Evolutionary conservation across 2,329 filamentous ascomycete genomes (phyloP).

Genomic region (Lachnellula willkommii): DNA sequence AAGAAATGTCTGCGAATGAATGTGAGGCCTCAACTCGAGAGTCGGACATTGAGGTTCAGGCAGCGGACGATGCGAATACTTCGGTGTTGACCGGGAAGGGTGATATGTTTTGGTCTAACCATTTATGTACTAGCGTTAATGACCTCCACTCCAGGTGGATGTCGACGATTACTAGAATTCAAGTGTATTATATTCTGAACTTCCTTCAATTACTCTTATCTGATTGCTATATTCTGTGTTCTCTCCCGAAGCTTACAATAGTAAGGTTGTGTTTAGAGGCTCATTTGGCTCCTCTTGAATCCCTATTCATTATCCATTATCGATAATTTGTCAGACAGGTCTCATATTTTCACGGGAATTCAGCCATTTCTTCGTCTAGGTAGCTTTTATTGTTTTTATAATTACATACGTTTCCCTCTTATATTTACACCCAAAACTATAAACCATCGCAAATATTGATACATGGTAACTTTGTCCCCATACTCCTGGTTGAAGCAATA

Average conservation of each 20-base stretch:
- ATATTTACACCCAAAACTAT: slow-evolving; percentile 3
- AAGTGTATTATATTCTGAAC: too few species aligned
- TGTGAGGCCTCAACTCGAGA: neutral
- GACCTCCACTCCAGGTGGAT: too few species aligned
- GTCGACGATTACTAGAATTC: too few species aligned
- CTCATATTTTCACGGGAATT: too few species aligned
- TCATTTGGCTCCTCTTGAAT: too few species aligned
- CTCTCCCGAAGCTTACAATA: too few species aligned
- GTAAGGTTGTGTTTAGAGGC: too few species aligned
- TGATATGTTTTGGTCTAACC: neutral
- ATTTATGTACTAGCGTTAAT: too few species aligned
- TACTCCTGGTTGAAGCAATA: neutral
- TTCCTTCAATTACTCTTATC: too few species aligned
- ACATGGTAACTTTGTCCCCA: slow-evolving; percentile 10
- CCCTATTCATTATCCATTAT: too few species aligned
- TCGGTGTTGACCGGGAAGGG: neutral
- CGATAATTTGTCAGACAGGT: too few species aligned
- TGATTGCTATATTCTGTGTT: too few species aligned
- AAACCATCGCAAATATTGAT: slow-evolving; percentile 7
- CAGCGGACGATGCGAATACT: neutral
- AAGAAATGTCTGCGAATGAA: slow-evolving; percentile 8
- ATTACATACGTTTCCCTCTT: slow-evolving; percentile 4
- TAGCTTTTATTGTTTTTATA: slow-evolving; percentile 10
- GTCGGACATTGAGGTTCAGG: neutral
- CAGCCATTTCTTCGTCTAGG: neutral